Conservation (phyloP, 2,329 filamentous ascomycete genomes). For the Beauveria pseudobassiana region DNA sequence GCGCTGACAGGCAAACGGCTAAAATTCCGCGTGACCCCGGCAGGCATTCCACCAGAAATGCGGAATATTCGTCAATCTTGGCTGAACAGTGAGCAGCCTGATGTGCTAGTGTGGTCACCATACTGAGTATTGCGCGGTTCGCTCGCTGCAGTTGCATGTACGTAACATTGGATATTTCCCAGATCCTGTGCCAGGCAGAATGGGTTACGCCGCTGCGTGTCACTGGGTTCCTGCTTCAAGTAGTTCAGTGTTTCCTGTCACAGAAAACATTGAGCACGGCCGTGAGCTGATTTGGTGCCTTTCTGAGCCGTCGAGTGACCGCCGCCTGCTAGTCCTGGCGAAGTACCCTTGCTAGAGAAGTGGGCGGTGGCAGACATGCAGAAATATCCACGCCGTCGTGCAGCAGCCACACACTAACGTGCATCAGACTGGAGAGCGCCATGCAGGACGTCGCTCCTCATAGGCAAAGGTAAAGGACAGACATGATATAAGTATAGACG, state of each 20-base stretch:
- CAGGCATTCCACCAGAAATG: not conserved
- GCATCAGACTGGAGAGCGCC: not conserved
- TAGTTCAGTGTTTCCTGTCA: not conserved
- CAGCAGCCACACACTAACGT: slow-evolving; percentile 2
- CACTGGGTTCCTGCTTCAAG: not conserved
- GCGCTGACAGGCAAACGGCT: not conserved
- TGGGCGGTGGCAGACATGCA: not conserved
- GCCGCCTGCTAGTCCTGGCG: not conserved
- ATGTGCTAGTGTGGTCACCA: not conserved
- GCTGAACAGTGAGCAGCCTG: not conserved
- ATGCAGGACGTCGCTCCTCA: not conserved
- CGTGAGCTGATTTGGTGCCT: not conserved
- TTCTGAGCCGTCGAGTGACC: not conserved
- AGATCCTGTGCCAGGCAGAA: not conserved
- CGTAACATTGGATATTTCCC: not conserved
- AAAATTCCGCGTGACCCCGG: not conserved
- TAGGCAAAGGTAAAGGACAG: not conserved
- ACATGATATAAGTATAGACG: not conserved
- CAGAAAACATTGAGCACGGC: not conserved
- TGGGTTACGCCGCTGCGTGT: not conserved
- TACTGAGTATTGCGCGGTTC: too few species aligned
- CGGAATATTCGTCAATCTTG: not conserved
- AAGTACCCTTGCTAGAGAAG: not conserved
- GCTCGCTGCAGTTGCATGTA: not conserved
- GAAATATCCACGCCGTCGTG: not conserved